phyloP scores from a whole-genome alignment of 345 rosid genomes.

The Citrus sp. region DNA sequence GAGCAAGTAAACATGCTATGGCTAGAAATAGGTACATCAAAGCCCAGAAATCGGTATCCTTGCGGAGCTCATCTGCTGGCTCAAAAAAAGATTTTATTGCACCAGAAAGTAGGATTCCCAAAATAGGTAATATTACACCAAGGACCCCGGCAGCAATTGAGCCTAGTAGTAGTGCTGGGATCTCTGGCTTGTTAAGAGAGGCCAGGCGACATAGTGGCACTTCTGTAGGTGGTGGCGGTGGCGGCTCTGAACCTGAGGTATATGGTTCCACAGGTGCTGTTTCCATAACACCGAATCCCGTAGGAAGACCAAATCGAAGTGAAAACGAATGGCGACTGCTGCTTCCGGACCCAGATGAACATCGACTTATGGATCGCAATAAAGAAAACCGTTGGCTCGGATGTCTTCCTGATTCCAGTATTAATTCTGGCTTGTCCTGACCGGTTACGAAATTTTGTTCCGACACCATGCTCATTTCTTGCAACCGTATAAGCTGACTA shows the following conservation, averaged over 20 bases:
- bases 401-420: constrained; percentile 12
- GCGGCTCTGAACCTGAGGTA: background rate
- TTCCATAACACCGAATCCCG: constrained; percentile 11
- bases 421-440: constrained; percentile 8
- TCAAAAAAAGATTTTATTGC: constrained; percentile 59
- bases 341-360: constrained; percentile 42
- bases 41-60: constrained; percentile 62
- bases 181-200: constrained; percentile 63
- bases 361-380: constrained; percentile 20
- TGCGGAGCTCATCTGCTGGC: constrained; percentile 40
- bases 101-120: constrained; percentile 52
- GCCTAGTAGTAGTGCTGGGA: constrained; percentile 56
- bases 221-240: background rate
- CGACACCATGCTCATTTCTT: constrained; percentile 43
- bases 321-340: constrained; percentile 32
- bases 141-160: constrained; percentile 40
- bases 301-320: constrained; percentile 26
- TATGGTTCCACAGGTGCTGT: constrained; percentile 19
- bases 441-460: constrained; percentile 16
- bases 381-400: constrained; percentile 27
- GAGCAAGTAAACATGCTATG: constrained; percentile 34
- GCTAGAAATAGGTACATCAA: constrained; percentile 56
- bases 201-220: constrained; percentile 54
- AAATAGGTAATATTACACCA: constrained; percentile 59
- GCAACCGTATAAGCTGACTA: constrained; percentile 68